Evolutionary conservation across 495 filamentous ascomycete genomes (phyloP), one percentile per base, ranked within the genome.

Genomic region (Podospora conica): DNA sequence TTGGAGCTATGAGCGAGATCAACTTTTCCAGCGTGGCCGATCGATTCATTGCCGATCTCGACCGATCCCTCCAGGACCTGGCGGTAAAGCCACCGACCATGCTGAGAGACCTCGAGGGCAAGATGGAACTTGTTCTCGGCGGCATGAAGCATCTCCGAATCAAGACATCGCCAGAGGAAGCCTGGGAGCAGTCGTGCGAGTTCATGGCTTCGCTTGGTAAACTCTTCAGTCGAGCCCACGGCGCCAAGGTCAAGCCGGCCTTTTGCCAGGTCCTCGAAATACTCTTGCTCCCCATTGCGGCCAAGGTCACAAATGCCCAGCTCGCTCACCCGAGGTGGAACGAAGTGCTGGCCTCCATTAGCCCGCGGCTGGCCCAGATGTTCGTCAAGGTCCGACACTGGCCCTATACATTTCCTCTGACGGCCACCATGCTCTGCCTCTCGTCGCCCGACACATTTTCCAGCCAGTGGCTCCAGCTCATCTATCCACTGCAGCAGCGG

Each of bases 1-100:
- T 99, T 11, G 95, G 95, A 15, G 93, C 91, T 24, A 97, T 99
- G 93, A 96, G 95, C 76, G 90, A 89, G 61, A 85, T 91, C 68
- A 91, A 93, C 72, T 96, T 99, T 76, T 79, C 86, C 27, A 91
- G 86, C 66, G 94, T 99, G 28, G 84, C 90, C 24, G 85, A 88
- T 62, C 86, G 91, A 23, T 99, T 96, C 73, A 77, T 96, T 63
- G 76, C 75, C 22, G 93, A 97, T 73, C 84, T 99, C 5, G 89
- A 91, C 60, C 83, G 83, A 22, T 88, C 86, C 10, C 87, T 96
- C 63, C 87, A 87, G 69, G 88, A 92, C 5, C 81, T 92, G 64
- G 79, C 80, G 3, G 70, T 83, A n/a, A 92, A 91, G 63, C 88
- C 82, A 9, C 83, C 85, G 21, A 74, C 78, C 4, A 65, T 70